Base-by-base conservation (phyloP, 768 basidiomycete species). In the Kwoniella heveanensis region DNA sequence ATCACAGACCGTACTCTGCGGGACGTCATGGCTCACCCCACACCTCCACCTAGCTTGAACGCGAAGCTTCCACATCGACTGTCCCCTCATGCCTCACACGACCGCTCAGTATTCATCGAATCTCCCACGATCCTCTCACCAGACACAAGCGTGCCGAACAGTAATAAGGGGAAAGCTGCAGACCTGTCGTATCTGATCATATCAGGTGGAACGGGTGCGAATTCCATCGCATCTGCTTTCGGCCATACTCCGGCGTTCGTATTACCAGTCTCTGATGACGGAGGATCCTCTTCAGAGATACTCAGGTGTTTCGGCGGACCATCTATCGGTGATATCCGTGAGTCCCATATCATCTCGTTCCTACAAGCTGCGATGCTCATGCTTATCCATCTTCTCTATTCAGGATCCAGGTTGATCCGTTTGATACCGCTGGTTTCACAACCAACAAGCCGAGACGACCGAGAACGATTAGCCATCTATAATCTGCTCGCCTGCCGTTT, bases 181-280 rank as follows among this genome's bases (percentile, higher is more conserved):
- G 57, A 56, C 25, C 44, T 63, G 3, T 61, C 52, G 12, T 89
- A 85, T 76, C 78, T 93, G 7, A 85, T 96, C 54, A 85, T 97
- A 58, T 93, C 91, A 54, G 93, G 93, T 0, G 93, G 93, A n/a
- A 92, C 92, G 32, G 93, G 93, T 46, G 91, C 92, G 53, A 97
- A 97, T 76, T 85, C 90, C 22, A 89, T 97, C 68, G 92, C 91
- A 69, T 83, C 89, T 44, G 91, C 92, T 2, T 96, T 97, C 74
- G 84, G 84, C 2, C 80, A 83, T 19, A 73, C 83, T 64, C 87
- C 90, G 24, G 88, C 86, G 73, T 92, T 93, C 73, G 88, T 93
- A 25, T 83, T 97, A 32, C 94, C 94, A 5, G 91, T 97, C 30
- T 94, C 92, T 6, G 94, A 97, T 76, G 92, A 97, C 77, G 94